phyloP scores from a whole-genome alignment of 768 basidiomycete genomes.

The Boletus coccyginus region DNA sequence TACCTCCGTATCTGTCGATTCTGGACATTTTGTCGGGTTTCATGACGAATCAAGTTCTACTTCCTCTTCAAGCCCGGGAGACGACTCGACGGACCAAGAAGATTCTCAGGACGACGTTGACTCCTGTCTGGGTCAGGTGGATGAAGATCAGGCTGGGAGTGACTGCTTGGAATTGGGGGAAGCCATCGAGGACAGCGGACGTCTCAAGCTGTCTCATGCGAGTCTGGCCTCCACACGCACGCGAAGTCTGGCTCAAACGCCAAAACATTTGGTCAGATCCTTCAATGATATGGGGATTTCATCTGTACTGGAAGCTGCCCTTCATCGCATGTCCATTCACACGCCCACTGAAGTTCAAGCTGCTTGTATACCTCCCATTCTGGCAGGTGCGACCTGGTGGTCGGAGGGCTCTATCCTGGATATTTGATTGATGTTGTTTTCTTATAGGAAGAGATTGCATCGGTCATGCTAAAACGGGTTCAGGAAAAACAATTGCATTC shows the following conservation, averaged over 20 bases:
- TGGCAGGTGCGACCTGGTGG: conserved; percentile 53
- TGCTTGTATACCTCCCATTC: conserved; percentile 85
- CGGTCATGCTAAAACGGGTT: conserved; percentile 96
- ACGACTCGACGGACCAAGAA: conserved; percentile 20
- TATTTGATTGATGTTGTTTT: not conserved
- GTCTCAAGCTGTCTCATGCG: conserved; percentile 23
- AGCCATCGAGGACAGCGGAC: conserved; percentile 14
- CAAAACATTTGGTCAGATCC: conserved; percentile 25
- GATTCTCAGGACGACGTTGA: conserved; percentile 10
- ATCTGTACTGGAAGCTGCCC: conserved; percentile 54
- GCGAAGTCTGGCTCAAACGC: conserved; percentile 1
- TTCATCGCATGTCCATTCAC: conserved; percentile 81
- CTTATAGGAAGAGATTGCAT: conserved; percentile 87
- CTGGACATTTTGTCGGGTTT: not conserved
- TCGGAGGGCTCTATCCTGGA: not conserved
- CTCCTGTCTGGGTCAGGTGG: conserved; percentile 4
- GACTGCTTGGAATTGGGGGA: not conserved
- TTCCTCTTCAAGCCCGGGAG: conserved; percentile 3
- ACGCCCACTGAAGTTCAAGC: conserved; percentile 84
- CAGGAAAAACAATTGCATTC: conserved; percentile 97
- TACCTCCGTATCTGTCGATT: not conserved
- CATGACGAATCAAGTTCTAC: conserved; percentile 3
- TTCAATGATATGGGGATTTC: conserved; percentile 64
- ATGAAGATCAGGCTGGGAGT: not conserved
- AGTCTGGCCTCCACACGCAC: conserved; percentile 12